These are phyloP conservation scores for Didymella arachidicola DNA, from an alignment of 2,329 filamentous ascomycete genomes.

Conservation along the genomic window DNA sequence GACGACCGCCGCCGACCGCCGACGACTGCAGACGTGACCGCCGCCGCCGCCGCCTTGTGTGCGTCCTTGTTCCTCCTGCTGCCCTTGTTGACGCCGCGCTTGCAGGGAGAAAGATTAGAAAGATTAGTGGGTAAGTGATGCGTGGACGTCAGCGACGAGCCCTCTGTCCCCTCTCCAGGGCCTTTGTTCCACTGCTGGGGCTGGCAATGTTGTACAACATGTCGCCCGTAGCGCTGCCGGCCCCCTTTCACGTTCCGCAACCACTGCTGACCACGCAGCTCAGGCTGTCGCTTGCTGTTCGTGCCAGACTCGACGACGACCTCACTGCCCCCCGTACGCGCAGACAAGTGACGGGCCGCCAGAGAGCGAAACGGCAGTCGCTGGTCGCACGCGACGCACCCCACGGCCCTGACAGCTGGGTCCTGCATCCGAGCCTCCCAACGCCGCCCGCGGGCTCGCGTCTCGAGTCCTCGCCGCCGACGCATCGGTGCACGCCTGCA, in stretches of 20 bases:
- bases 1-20: constrained; percentile 10
- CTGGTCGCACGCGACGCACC: constrained; percentile 32
- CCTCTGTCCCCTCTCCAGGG: constrained; percentile 26
- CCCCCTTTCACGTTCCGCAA: constrained; percentile 40
- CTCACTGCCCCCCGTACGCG: background rate
- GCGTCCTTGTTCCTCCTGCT: constrained; percentile 29
- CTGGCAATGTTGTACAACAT: constrained; percentile 48
- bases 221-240: constrained; percentile 38
- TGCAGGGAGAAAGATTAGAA: constrained; percentile 6
- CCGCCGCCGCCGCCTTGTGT: constrained; percentile 14
- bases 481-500: constrained; percentile 45
- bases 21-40: background rate
- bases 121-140: constrained; percentile 39
- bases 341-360: constrained; percentile 4
- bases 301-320: constrained; percentile 25
- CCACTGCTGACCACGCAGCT: constrained; percentile 41
- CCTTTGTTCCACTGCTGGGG: constrained; percentile 44
- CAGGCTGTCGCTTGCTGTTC: constrained; percentile 36
- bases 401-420: constrained; percentile 21
- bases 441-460: constrained; percentile 28
- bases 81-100: constrained; percentile 20
- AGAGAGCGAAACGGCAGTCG: constrained; percentile 10
- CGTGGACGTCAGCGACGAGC: constrained; percentile 26
- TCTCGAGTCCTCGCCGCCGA: constrained; percentile 38
- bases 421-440: constrained; percentile 32